Evolutionary conservation across 441 rosid species (phyloP).

Genomic region (Gossypium lobatum): DNA sequence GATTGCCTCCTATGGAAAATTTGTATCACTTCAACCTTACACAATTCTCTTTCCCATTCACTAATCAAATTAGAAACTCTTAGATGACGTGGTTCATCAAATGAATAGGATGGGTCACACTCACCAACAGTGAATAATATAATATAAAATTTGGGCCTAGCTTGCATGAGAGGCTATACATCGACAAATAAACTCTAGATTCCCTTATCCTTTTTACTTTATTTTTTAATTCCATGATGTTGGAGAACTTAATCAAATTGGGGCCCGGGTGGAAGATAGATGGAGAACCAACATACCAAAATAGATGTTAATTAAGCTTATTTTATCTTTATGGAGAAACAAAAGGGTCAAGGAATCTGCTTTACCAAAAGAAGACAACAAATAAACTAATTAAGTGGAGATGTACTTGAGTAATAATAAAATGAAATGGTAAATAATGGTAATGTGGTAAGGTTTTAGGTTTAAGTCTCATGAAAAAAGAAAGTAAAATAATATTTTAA

Average conservation of each 20-base stretch:
- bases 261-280: background rate
- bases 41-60: constrained; percentile 2
- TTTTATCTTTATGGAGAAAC: background rate
- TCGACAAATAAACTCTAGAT: background rate
- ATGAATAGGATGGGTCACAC: background rate
- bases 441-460: no score
- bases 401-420: background rate
- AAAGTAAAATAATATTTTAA: no score
- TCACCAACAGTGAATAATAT: constrained; percentile 10
- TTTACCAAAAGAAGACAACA: constrained; percentile 22
- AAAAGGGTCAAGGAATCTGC: constrained; percentile 20
- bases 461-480: no score
- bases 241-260: background rate
- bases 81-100: constrained; percentile 5
- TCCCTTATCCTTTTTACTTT: background rate
- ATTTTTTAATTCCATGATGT: background rate
- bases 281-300: no score
- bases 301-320: background rate
- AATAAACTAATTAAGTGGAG: background rate
- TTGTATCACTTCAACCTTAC: constrained; percentile 25
- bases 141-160: background rate
- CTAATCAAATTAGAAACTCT: constrained; percentile 17
- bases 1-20: background rate
- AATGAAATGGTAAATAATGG: no score
- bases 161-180: background rate